These are phyloP conservation scores for Apocynum venetum DNA, from an alignment of 257 asterid genomes.

Conservation along the genomic window DNA sequence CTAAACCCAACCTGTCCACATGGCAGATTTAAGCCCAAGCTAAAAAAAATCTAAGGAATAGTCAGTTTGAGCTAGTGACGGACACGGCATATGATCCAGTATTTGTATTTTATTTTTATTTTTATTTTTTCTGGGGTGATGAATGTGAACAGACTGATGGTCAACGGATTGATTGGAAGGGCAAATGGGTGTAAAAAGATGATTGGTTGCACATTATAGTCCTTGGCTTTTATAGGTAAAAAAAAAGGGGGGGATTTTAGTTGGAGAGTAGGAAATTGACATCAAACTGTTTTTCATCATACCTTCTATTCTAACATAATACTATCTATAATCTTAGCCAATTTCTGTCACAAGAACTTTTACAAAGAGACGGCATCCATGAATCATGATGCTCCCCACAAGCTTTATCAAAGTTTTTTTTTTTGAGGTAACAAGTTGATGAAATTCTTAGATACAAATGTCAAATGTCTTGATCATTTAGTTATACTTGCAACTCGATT, in stretches of 20 bases:
- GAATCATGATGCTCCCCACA: no score
- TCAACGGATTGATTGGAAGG: constrained; percentile 16
- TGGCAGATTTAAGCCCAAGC: background rate
- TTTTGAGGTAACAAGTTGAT: no score
- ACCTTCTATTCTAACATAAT: background rate
- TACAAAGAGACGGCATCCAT: no score
- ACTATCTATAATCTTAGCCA: no score
- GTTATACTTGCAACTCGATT: no score
- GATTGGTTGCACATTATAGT: constrained; percentile 20
- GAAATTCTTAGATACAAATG: no score
- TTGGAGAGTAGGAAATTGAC: background rate
- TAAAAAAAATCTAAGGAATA: no score
- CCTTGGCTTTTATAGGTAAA: constrained; percentile 6
- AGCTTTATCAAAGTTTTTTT: no score
- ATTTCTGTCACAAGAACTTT: no score
- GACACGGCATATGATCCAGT: background rate
- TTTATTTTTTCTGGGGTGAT: no score
- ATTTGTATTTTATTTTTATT: background rate
- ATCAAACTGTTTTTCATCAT: background rate
- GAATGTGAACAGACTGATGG: background rate
- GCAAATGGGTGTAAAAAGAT: constrained; percentile 1
- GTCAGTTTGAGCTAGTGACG: background rate
- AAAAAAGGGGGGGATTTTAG: background rate
- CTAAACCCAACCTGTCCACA: background rate
- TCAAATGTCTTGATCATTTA: no score